phyloP scores from a whole-genome alignment of 768 basidiomycete genomes.

The Mycena chlorophos region DNA sequence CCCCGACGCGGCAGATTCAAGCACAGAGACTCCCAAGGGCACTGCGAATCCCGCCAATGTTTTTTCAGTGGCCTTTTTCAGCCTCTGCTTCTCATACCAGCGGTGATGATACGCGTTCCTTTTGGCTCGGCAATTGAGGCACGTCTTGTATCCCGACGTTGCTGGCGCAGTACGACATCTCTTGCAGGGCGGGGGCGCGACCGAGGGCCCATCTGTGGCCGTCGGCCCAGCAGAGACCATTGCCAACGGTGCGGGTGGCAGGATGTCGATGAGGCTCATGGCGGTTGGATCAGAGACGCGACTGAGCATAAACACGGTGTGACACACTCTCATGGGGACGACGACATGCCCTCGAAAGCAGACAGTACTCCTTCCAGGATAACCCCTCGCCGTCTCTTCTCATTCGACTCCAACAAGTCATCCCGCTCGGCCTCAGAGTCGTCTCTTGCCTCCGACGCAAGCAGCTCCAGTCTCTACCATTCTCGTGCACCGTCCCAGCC shows the following conservation, averaged over 20 bases:
- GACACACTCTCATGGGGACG: too few species aligned
- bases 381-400: conserved; percentile 25
- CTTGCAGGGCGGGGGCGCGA: conserved; percentile 1
- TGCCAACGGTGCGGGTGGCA: too few species aligned
- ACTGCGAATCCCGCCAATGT: too few species aligned
- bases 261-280: too few species aligned
- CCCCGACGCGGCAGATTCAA: too few species aligned
- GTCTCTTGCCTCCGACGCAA: conserved; percentile 8
- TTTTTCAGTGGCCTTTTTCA: too few species aligned
- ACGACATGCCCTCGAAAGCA: conserved; percentile 20
- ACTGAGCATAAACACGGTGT: too few species aligned
- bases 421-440: conserved; percentile 25
- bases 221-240: too few species aligned
- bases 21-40: too few species aligned
- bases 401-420: conserved; percentile 27
- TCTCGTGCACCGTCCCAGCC: conserved; percentile 13
- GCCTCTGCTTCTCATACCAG: neutral
- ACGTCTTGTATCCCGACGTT: conserved; percentile 2
- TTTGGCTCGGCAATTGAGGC: conserved; percentile 12
- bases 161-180: conserved; percentile 3
- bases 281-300: too few species aligned
- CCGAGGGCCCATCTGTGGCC: too few species aligned
- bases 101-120: neutral
- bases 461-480: conserved; percentile 8
- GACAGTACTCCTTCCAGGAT: conserved; percentile 17